Evolutionary conservation across 176 grass and related monocot species (phyloP), one percentile per base, ranked within the genome.

Genomic region (Ensete glaucum): DNA sequence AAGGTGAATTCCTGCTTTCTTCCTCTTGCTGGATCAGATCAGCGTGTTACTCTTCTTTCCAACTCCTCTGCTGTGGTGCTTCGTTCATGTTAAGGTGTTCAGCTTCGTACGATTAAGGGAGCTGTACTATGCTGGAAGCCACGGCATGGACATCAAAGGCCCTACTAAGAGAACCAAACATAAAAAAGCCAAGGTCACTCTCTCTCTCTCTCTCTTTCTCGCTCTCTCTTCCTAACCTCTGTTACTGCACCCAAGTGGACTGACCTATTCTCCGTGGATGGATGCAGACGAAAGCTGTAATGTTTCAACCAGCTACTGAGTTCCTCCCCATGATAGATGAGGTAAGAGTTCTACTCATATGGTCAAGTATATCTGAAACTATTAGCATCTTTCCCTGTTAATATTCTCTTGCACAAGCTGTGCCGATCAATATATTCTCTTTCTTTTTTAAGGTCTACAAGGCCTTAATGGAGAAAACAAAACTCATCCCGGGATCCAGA

Each of bases 101-200:
- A 62, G 54, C 50, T 94, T 94, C 60, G 91, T 94, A 72, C 12
- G 75, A 26, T 71, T 94, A 14, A 54, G 20, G 55, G 87, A 94
- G 78, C 78, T 94, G 60, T 94, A 90, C 85, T 94, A 94, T 76
- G 91, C 91, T 29, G 91, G 91, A 20, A 94, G 91, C 87, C 91
- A 94, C 60, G 91, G 91, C 54, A 94, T 94, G 91, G 91, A 94
- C 91, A 94, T 94, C 73, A 71, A 67, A 82, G 87, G 87, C 11
- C 91, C 91, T 54, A 65, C 65, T 59, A 78, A 78, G 62, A 52
- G 26, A 71, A 52, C 75, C 77, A 76, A 52, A 50, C 75, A 88
- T 60, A 62, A 20, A 48, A 77, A 79, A 63, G 73, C 81, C 51
- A 83, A 88, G 71, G 85, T 20, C 15, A 6, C 9, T 24, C 14